Evolutionary conservation across 768 basidiomycete genomes (phyloP).

Genomic region (Amanita rimosa): DNA sequence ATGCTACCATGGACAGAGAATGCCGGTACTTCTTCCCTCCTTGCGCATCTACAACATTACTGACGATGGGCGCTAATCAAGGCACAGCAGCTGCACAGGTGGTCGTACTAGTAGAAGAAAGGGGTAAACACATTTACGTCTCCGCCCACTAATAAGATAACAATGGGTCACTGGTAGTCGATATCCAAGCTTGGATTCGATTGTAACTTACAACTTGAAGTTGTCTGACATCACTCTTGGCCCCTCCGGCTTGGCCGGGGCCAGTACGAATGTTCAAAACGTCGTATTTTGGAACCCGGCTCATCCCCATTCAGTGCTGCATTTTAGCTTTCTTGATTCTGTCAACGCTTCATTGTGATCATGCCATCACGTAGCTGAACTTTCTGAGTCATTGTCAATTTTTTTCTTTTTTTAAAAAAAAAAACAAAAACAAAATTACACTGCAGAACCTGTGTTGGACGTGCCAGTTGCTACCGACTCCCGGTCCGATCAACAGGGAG

Average conservation of each 20-base stretch:
- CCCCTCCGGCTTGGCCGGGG: neutral
- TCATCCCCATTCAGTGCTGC: neutral
- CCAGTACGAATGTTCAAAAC: too few relatives aligned
- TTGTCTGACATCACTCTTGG: neutral
- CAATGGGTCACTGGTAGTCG: neutral
- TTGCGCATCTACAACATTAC: neutral
- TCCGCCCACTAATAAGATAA: neutral
- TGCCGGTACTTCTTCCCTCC: neutral
- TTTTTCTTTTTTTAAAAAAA: too few relatives aligned
- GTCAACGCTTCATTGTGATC: neutral
- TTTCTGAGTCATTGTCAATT: too few relatives aligned
- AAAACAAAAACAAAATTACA: too few relatives aligned
- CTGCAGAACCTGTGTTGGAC: too few relatives aligned
- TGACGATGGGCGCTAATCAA: neutral
- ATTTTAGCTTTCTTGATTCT: conserved; percentile 7
- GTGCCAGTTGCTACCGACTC: too few relatives aligned
- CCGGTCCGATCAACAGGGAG: neutral
- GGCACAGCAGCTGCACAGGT: neutral
- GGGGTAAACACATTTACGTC: neutral
- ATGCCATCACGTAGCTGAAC: neutral
- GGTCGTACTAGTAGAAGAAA: neutral
- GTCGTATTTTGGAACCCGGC: neutral
- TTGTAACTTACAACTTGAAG: too few relatives aligned
- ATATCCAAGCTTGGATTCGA: too few relatives aligned
- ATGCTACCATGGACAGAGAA: neutral